Conservation (phyloP, 2,329 filamentous ascomycete genomes). For the Cercospora sojina region DNA sequence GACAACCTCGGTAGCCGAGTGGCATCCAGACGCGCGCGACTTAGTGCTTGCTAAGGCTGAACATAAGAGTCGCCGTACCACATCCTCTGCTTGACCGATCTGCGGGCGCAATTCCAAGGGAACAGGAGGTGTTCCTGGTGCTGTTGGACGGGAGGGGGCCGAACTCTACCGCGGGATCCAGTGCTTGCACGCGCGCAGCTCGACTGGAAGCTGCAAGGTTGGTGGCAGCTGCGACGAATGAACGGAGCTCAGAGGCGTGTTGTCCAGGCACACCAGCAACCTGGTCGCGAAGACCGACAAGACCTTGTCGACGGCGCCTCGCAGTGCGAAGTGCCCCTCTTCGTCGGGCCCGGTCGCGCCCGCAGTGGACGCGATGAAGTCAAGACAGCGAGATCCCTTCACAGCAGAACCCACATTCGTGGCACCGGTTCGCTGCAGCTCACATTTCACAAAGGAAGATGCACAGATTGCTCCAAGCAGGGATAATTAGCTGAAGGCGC, state of each 20-base stretch:
- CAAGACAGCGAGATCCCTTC: conserved; percentile 1
- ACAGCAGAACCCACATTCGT: conserved; percentile 12
- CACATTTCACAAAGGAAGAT: not conserved
- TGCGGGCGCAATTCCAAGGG: not conserved
- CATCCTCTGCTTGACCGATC: conserved; percentile 4
- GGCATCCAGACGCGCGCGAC: conserved; percentile 1
- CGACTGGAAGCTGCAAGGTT: not conserved
- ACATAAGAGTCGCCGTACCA: not conserved
- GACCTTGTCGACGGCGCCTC: conserved; percentile 2
- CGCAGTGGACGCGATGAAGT: conserved; percentile 9
- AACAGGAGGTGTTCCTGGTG: conserved; percentile 7
- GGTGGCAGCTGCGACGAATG: not conserved
- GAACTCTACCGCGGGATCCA: not conserved
- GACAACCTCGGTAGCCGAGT: conserved; percentile 3
- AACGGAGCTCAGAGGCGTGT: not conserved
- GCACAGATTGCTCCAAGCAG: conserved; percentile 3
- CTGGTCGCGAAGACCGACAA: not conserved
- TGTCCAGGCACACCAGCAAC: not conserved
- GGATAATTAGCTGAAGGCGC: not conserved
- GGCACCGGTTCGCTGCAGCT: conserved; percentile 15
- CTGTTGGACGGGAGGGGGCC: conserved; percentile 4
- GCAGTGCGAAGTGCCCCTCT: not conserved
- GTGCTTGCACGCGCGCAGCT: not conserved
- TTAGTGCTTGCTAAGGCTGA: conserved; percentile 8
- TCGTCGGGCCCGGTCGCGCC: not conserved